phyloP scores from a whole-genome alignment of 108 stramenopile species.

The Fragilariopsis cylindrus region DNA sequence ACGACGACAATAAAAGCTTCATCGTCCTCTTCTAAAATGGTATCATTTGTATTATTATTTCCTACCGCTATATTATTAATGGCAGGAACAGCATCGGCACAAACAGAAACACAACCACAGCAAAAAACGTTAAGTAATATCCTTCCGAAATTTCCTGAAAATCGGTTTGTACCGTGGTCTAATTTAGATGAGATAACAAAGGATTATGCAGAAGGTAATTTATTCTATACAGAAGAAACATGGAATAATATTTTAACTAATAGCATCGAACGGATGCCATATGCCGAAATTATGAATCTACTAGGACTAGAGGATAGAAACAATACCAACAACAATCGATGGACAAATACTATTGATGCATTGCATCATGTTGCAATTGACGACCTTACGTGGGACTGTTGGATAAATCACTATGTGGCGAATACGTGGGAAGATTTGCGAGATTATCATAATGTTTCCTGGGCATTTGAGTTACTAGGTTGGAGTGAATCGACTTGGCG shows the following conservation, averaged over 20 bases:
- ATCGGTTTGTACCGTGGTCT: constrained; percentile 8
- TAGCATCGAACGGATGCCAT: background rate
- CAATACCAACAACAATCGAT: background rate
- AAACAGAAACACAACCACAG: too few relatives aligned
- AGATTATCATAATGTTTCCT: background rate
- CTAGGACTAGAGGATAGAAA: background rate
- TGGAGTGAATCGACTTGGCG: constrained; percentile 14
- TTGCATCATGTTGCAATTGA: constrained; percentile 1
- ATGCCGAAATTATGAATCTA: background rate
- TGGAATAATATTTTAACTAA: constrained; percentile 4
- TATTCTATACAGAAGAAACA: background rate
- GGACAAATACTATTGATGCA: background rate
- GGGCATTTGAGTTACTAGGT: constrained; percentile 13
- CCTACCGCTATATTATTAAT: too few relatives aligned
- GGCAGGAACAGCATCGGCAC: too few relatives aligned
- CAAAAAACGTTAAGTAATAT: too few relatives aligned
- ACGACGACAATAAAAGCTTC: too few relatives aligned
- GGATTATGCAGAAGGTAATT: background rate
- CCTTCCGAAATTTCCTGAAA: constrained; percentile 1
- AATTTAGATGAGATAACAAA: background rate
- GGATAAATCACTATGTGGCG: constrained; percentile 26
- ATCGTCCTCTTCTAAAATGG: too few relatives aligned
- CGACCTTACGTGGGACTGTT: constrained; percentile 20
- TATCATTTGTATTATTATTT: too few relatives aligned
- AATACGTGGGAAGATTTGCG: constrained; percentile 17